Evolutionary conservation across 345 rosid genomes (phyloP), one percentile per base, ranked within the genome.

Genomic region (Punica granatum): DNA sequence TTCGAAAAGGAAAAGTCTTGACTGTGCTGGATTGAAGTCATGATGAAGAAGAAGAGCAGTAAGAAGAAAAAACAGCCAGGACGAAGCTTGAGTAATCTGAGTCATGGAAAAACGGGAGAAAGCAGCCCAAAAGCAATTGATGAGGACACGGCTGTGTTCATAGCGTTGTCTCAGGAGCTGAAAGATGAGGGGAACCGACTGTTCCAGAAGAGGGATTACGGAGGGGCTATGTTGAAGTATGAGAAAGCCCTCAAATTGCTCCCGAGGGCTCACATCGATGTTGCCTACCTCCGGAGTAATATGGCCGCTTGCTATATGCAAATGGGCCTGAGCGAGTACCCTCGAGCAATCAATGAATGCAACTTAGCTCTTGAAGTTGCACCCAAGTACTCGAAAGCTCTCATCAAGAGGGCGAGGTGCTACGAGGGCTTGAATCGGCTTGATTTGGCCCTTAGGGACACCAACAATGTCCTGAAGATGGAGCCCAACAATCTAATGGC

Each of bases 291-390:
- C 28, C 81, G 96, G 43, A 87, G 89, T 66, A 81, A 84, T 69
- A 84, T 87, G 82, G 98, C 98, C 14, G 85, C 96, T 0, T 92
- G 98, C 68, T 92, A 85, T 74, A 92, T 92, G 96, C 98, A 90
- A 73, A 77, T 83, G 77, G 97, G 93, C 59, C 76, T 83, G 16
- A 72, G 68, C 32, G 92, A 92, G 79, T 92, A 80, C 71, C 93
- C 87, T 0, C 82, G 75, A 69, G 98, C 98, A 0, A 82, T 92
- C 65, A 72, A 78, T 6, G 92, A 92, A 70, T 90, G 96, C 59
- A 84, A 90, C 74, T 76, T 88, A 75, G 93, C 98, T 4, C 80
- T 92, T 14, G 84, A 67, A 75, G 84, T 88, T 42, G 76, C 89
- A 1, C 97, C 92, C 18, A 85, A 79, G 68, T 83, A 83, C 73